phyloP scores from a whole-genome alignment of 2,329 filamentous ascomycete species.

The Diplodia sapinea region DNA sequence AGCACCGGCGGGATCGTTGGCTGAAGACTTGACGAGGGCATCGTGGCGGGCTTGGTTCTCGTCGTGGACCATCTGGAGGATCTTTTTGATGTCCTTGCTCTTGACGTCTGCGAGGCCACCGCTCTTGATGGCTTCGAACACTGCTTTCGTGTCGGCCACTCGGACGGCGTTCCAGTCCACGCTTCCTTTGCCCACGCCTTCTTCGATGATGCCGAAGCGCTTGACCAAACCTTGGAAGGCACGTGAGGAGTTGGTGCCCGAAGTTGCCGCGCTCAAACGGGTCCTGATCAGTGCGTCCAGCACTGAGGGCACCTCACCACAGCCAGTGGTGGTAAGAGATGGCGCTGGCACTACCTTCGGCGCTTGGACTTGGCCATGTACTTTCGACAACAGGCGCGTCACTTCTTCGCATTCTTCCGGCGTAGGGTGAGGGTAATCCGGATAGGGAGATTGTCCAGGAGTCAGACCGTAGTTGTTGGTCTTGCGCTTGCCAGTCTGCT shows the following conservation, averaged over 20 bases:
- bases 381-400: slow-evolving; percentile 65
- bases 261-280: slow-evolving; percentile 66
- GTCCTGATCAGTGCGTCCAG: slow-evolving; percentile 69
- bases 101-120: slow-evolving; percentile 76
- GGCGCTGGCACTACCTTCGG: slow-evolving; percentile 73
- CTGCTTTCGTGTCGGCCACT: slow-evolving; percentile 61
- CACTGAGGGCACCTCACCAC: slow-evolving; percentile 69
- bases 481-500: slow-evolving; percentile 41
- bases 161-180: slow-evolving; percentile 78
- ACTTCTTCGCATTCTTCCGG: slow-evolving; percentile 72
- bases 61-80: slow-evolving; percentile 73
- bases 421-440: slow-evolving; percentile 69
- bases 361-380: slow-evolving; percentile 68
- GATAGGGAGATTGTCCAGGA: slow-evolving; percentile 67
- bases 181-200: slow-evolving; percentile 71
- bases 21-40: slow-evolving; percentile 53
- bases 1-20: slow-evolving; percentile 46
- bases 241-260: slow-evolving; percentile 64
- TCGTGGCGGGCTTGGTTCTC: slow-evolving; percentile 67
- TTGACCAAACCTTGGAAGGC: slow-evolving; percentile 70
- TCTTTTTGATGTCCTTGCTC: slow-evolving; percentile 73
- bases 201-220: slow-evolving; percentile 66
- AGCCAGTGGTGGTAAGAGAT: slow-evolving; percentile 73
- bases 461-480: slow-evolving; percentile 53
- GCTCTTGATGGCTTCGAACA: slow-evolving; percentile 71